phyloP scores from a whole-genome alignment of 2,329 filamentous ascomycete species.

The Talaromyces rugulosus region DNA sequence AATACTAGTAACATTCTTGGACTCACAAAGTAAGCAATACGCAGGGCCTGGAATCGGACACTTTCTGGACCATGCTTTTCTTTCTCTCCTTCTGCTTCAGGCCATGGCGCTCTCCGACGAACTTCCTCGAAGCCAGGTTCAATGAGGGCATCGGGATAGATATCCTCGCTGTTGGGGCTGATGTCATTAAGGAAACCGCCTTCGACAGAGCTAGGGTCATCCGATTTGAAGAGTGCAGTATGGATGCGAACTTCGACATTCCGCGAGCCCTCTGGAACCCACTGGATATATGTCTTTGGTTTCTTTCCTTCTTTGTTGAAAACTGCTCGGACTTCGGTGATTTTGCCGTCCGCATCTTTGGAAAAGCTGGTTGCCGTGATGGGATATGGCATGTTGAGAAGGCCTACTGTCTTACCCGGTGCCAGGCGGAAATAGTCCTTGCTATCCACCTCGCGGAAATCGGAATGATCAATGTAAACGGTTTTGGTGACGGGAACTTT shows the following conservation, averaged over 20 bases:
- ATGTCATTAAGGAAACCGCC: slow-evolving; percentile 81
- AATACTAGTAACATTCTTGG: not conserved
- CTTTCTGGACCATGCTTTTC: slow-evolving; percentile 41
- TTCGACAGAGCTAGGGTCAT: slow-evolving; percentile 71
- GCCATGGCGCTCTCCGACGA: slow-evolving; percentile 70
- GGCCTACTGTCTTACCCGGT: slow-evolving; percentile 68
- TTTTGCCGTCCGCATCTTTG: slow-evolving; percentile 62
- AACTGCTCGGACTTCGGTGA: slow-evolving; percentile 64
- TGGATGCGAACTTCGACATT: slow-evolving; percentile 73
- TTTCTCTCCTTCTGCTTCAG: slow-evolving; percentile 68
- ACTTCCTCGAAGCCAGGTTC: slow-evolving; percentile 82
- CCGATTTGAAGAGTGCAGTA: slow-evolving; percentile 79
- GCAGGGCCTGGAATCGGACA: slow-evolving; percentile 83
- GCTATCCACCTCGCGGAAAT: slow-evolving; percentile 70
- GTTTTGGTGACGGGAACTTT: slow-evolving; percentile 67
- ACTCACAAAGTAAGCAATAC: slow-evolving; percentile 74
- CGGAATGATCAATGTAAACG: slow-evolving; percentile 78
- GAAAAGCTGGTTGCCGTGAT: slow-evolving; percentile 65
- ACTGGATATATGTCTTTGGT: slow-evolving; percentile 81
- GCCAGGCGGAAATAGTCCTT: slow-evolving; percentile 75
- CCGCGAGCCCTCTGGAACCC: slow-evolving; percentile 66
- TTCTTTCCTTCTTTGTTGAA: slow-evolving; percentile 63
- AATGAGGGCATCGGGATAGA: slow-evolving; percentile 72
- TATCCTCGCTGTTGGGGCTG: slow-evolving; percentile 75
- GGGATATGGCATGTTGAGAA: slow-evolving; percentile 66